These are phyloP conservation scores for Trifolium subterraneum DNA, from an alignment of 306 rosid genomes.

Conservation along the genomic window DNA sequence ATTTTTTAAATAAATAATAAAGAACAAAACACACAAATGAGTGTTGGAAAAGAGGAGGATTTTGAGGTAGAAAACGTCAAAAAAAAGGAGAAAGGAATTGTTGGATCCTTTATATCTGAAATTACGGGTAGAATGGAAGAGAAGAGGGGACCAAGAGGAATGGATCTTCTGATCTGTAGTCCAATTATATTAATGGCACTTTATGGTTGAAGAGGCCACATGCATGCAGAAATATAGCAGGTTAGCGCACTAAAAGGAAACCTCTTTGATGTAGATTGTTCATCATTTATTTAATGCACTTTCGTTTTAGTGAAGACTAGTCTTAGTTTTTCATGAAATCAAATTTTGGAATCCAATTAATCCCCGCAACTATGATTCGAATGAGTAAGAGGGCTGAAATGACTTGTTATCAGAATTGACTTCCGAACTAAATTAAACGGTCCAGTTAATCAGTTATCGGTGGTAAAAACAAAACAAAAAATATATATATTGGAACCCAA, in stretches of 20 bases:
- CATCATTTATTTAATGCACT: neutral
- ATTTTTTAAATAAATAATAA: too few species aligned
- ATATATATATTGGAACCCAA: neutral
- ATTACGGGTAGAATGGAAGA: slow-evolving; percentile 23
- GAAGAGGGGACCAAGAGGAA: slow-evolving; percentile 24
- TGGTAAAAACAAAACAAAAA: too few species aligned
- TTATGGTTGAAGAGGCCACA: slow-evolving; percentile 42
- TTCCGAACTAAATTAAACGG: too few species aligned
- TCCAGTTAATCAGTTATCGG: too few species aligned
- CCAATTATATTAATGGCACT: slow-evolving; percentile 40
- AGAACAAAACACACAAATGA: neutral
- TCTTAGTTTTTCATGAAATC: neutral
- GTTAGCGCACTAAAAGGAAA: slow-evolving; percentile 33
- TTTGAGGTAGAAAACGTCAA: neutral
- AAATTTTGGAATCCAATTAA: neutral
- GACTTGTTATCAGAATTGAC: too few species aligned
- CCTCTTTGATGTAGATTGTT: slow-evolving; percentile 30
- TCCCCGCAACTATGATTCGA: too few species aligned
- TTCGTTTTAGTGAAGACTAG: neutral
- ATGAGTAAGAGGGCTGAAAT: too few species aligned
- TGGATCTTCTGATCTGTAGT: slow-evolving; percentile 39
- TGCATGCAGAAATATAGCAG: slow-evolving; percentile 43
- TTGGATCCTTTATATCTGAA: slow-evolving; percentile 25
- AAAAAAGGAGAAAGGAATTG: neutral
- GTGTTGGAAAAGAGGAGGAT: neutral